Evolutionary conservation across 2,329 filamentous ascomycete species (phyloP).

Genomic region (Fusarium decemcellulare): DNA sequence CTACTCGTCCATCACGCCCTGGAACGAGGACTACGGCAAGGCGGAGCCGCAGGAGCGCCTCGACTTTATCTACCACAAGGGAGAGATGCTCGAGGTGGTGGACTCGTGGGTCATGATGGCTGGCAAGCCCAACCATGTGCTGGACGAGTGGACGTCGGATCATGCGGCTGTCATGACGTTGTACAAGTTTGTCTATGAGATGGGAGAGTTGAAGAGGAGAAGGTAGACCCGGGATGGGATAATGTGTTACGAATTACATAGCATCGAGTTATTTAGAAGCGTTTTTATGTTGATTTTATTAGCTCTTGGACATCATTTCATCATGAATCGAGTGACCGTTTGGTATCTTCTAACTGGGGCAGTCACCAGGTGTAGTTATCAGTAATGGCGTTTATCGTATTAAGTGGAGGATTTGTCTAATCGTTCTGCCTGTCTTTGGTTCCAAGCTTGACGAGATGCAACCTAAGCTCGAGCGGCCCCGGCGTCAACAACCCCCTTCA

Average conservation of each 20-base stretch:
- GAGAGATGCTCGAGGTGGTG: slow-evolving; percentile 45
- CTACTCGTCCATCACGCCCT: slow-evolving; percentile 56
- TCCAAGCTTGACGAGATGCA: no score
- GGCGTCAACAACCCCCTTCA: slow-evolving; percentile 27
- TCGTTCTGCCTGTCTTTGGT: no score
- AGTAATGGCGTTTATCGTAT: no score
- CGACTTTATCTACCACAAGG: slow-evolving; percentile 58
- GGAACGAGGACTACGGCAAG: slow-evolving; percentile 50
- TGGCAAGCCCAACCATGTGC: slow-evolving; percentile 49
- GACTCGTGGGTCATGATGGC: slow-evolving; percentile 48
- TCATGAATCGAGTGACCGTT: no score
- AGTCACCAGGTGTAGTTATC: no score
- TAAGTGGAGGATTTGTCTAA: neutral
- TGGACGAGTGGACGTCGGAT: slow-evolving; percentile 57
- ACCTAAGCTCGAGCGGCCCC: no score
- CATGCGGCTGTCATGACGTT: slow-evolving; percentile 50
- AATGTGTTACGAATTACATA: neutral
- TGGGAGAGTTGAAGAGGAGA: slow-evolving; percentile 1
- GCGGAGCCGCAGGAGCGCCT: slow-evolving; percentile 58
- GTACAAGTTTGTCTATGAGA: slow-evolving; percentile 26
- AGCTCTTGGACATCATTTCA: no score
- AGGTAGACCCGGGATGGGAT: neutral
- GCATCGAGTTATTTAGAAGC: neutral
- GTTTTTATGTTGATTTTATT: neutral
- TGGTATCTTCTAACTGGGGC: no score